A percentile compares a stretch with the other conserved stretches of the same genome.
Evolutionary conservation across 768 basidiomycete species (phyloP).

Genomic region (Phlebiopsis flavidoalba): DNA sequence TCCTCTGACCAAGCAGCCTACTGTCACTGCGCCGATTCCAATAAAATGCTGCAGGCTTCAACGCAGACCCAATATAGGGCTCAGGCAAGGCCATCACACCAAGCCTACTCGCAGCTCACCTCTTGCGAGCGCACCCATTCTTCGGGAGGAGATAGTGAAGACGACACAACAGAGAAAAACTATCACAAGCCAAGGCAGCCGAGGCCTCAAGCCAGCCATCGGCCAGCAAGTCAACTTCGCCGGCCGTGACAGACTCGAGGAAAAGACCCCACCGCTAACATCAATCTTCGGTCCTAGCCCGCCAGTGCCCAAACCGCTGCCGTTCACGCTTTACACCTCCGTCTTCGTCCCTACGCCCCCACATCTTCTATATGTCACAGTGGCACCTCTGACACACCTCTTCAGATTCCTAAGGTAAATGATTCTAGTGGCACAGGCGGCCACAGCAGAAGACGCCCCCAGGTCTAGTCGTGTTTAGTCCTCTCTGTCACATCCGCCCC

Average conservation of each 20-base stretch:
- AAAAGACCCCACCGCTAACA: slow-evolving; percentile 42
- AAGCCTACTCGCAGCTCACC: slow-evolving; percentile 76
- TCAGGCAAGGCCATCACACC: slow-evolving; percentile 57
- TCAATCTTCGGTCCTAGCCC: slow-evolving; percentile 4
- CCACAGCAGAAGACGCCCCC: neutral
- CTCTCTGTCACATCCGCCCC: neutral
- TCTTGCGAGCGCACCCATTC: slow-evolving; percentile 49
- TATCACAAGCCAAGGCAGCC: slow-evolving; percentile 3
- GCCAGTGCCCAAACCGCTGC: slow-evolving; percentile 10
- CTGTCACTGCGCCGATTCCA: slow-evolving; percentile 19
- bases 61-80: slow-evolving; percentile 45
- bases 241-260: slow-evolving; percentile 3
- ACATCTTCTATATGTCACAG: neutral
- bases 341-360: neutral
- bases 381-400: neutral
- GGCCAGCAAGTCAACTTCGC: neutral
- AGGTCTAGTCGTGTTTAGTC: neutral
- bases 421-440: neutral
- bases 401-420: neutral
- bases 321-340: slow-evolving; percentile 12
- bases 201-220: neutral
- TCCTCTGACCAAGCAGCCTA: slow-evolving; percentile 44
- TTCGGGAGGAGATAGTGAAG: slow-evolving; percentile 36
- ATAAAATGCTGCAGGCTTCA: slow-evolving; percentile 10
- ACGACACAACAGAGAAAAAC: slow-evolving; percentile 20